Base-by-base conservation (phyloP, 2,329 filamentous ascomycete species). In the Verticillium albo-atrum region DNA sequence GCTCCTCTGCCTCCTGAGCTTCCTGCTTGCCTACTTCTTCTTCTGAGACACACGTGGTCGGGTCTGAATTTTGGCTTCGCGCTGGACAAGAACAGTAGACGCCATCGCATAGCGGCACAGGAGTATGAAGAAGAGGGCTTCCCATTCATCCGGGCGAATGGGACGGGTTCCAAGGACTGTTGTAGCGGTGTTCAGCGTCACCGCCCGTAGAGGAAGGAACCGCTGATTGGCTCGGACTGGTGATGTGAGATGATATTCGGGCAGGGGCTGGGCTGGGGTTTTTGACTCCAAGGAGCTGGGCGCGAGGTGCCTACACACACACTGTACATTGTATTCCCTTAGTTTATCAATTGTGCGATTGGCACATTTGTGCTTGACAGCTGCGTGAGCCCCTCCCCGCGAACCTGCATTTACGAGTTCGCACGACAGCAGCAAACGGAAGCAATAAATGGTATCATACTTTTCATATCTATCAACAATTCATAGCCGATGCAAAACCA, bases 1-100 rank as follows among this genome's bases (percentile, higher is more conserved):
- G 25, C 80, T 86, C 25, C 79, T 99, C 51, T 97, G 93, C 72
- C 80, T 99, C 68, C 68, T 96, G 64, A 93, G 91, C 80, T 99
- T 99, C 79, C 77, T 99, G 71, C 84, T 98, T 67, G 95, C 92
- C 58, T 99, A 97, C 77, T 86, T 98, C 75, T 92, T 99, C 81
- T 99, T 99, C 77, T 99, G 87, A 82, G 62, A 65, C 42, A 27
- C 51, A 53, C 26, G 27, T 53, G 51, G 25, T 53, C 20, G 50
- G 30, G 2, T 54, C 37, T 17, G 42, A 37, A 54, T 55, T 55
- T 28, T 53, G 51, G 51, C 27, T 28, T 53, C 51, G n/a, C 14
- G 25, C 42, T 26, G 42, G 42, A 50, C 42, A 50, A 25, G n/a
- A 23, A 25, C 42, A 23, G 42, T 23, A 23, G 42, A 50, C 42